These are phyloP conservation scores for Agrocybe chaxingu DNA, from an alignment of 768 basidiomycete genomes.

Conservation along the genomic window DNA sequence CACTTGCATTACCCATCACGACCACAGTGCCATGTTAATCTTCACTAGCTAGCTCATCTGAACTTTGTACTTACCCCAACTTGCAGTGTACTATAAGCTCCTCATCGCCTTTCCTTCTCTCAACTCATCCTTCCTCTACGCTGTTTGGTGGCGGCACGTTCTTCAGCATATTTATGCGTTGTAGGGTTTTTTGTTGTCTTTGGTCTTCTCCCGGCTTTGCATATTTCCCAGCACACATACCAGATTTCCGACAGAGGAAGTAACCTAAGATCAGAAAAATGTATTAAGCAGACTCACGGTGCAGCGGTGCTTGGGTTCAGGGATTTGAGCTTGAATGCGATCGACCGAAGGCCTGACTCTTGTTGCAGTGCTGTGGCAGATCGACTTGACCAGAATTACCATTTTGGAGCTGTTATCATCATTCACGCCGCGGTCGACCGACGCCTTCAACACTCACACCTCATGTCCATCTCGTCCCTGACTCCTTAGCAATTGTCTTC, in stretches of 20 bases:
- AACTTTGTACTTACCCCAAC: constrained; percentile 10
- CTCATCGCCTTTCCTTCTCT: not conserved
- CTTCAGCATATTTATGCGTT: too few relatives aligned
- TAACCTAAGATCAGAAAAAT: too few relatives aligned
- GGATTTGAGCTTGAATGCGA: too few relatives aligned
- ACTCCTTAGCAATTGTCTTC: constrained; percentile 6
- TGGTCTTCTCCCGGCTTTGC: too few relatives aligned
- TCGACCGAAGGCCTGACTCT: too few relatives aligned
- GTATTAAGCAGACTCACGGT: too few relatives aligned
- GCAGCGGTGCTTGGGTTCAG: too few relatives aligned
- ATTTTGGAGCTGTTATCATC: constrained; percentile 1
- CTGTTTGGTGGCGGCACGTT: too few relatives aligned
- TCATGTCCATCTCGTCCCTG: constrained; percentile 2
- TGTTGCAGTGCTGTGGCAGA: too few relatives aligned
- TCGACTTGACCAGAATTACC: not conserved
- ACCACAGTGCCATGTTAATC: constrained; percentile 8
- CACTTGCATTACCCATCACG: constrained; percentile 3
- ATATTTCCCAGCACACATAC: too few relatives aligned
- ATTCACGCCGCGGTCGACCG: not conserved
- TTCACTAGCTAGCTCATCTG: not conserved
- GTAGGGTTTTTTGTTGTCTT: too few relatives aligned
- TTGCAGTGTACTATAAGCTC: constrained; percentile 6
- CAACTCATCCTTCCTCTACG: not conserved
- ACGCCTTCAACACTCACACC: not conserved
- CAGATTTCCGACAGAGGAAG: too few relatives aligned